phyloP scores from a whole-genome alignment of 306 rosid species.

The Biancaea sappan region DNA sequence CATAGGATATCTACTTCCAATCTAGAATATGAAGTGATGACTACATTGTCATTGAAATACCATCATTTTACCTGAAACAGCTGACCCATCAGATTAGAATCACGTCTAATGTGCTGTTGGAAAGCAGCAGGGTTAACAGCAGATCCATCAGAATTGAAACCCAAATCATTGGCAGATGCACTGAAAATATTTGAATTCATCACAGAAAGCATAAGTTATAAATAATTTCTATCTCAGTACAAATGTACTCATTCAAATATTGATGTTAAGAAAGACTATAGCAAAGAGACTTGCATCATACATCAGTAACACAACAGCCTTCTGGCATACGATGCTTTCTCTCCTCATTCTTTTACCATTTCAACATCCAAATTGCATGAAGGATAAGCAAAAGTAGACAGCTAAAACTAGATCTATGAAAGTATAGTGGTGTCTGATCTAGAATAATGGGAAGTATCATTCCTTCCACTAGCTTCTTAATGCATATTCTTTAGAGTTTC shows the following conservation, averaged over 20 bases:
- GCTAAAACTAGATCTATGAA: background rate
- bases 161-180: constrained; percentile 65
- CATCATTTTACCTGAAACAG: constrained; percentile 71
- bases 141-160: constrained; percentile 88
- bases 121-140: constrained; percentile 86
- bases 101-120: constrained; percentile 80
- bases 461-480: constrained; percentile 19
- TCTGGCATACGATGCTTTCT: background rate
- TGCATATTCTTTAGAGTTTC: background rate
- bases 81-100: constrained; percentile 68
- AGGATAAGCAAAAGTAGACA: background rate
- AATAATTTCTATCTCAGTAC: constrained; percentile 12
- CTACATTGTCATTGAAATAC: constrained; percentile 15
- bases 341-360: background rate
- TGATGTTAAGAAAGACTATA: background rate
- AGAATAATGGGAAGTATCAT: background rate
- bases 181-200: constrained; percentile 45
- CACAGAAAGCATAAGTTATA: constrained; percentile 4
- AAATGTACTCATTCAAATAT: background rate
- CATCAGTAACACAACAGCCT: background rate
- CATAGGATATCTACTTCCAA: constrained; percentile 6
- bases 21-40: constrained; percentile 18
- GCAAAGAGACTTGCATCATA: background rate
- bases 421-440: background rate
- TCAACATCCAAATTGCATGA: constrained; percentile 9